Evolutionary conservation across 805 yeast species (phyloP).

Genomic region (Kuraishia molischiana): DNA sequence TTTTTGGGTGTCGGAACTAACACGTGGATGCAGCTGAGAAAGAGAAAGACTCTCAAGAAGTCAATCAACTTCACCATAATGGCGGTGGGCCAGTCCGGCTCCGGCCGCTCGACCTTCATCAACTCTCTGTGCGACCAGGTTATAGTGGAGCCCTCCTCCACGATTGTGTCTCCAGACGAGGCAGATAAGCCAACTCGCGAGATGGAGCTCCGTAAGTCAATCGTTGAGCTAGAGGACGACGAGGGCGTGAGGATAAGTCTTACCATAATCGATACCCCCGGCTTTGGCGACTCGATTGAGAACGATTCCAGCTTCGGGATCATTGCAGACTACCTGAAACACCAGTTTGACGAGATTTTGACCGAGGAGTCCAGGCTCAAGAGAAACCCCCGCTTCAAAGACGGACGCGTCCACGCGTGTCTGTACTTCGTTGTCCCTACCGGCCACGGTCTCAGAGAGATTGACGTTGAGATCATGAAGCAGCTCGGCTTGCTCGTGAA

Average conservation of each 20-base stretch:
- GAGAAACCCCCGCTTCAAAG: constrained; percentile 79
- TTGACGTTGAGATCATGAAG: constrained; percentile 67
- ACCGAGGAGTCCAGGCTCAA: constrained; percentile 74
- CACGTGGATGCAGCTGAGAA: constrained; percentile 31
- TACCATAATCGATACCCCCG: constrained; percentile 75
- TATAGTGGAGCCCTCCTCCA: constrained; percentile 65
- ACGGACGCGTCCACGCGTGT: constrained; percentile 73
- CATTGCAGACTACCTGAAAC: constrained; percentile 69
- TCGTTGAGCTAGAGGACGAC: constrained; percentile 77
- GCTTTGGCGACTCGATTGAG: constrained; percentile 69
- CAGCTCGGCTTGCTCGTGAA: constrained; percentile 65
- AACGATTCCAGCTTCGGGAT: constrained; percentile 58
- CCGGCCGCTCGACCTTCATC: constrained; percentile 87
- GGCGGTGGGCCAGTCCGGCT: constrained; percentile 83
- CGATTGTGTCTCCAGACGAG: constrained; percentile 22
- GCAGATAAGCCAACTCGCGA: constrained; percentile 40
- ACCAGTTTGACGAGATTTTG: constrained; percentile 75
- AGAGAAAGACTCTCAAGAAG: constrained; percentile 73
- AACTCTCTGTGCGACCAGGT: constrained; percentile 86
- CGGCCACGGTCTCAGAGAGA: constrained; percentile 56
- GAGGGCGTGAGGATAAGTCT: constrained; percentile 77
- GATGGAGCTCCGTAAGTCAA: constrained; percentile 63
- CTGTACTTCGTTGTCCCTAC: constrained; percentile 67
- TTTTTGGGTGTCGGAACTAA: constrained; percentile 17
- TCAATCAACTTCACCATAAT: constrained; percentile 78